Conservation (phyloP, 805 yeast species). For the Spathaspora sp. region DNA sequence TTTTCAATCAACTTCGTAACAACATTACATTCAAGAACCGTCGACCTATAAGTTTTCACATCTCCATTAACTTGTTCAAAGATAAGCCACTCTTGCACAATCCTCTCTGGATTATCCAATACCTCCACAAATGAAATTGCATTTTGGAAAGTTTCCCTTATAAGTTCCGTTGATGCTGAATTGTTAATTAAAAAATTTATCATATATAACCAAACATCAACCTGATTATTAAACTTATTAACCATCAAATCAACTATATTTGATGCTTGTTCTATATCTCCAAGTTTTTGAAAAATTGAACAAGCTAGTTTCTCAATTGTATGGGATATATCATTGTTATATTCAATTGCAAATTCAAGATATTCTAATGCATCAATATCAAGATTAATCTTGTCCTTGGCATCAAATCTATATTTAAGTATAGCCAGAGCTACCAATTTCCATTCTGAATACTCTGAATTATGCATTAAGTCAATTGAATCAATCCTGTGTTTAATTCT, state of each 20-base stretch:
- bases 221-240: slow-evolving; percentile 24
- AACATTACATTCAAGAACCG: slow-evolving; percentile 22
- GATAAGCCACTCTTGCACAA: slow-evolving; percentile 42
- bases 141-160: neutral
- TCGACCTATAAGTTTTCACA: slow-evolving; percentile 13
- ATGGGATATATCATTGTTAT: slow-evolving; percentile 34
- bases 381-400: slow-evolving; percentile 8
- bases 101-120: slow-evolving; percentile 50
- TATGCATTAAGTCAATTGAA: slow-evolving; percentile 12
- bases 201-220: slow-evolving; percentile 47
- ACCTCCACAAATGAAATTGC: neutral
- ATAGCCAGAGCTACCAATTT: slow-evolving; percentile 19
- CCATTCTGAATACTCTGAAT: slow-evolving; percentile 27
- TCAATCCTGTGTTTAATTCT: slow-evolving; percentile 3
- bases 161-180: neutral
- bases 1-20: slow-evolving; percentile 9
- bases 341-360: neutral
- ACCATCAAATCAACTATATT: slow-evolving; percentile 14
- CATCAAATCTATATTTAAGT: slow-evolving; percentile 10
- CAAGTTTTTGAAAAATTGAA: slow-evolving; percentile 26
- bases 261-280: slow-evolving; percentile 23
- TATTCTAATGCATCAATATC: slow-evolving; percentile 16
- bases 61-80: slow-evolving; percentile 35
- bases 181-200: slow-evolving; percentile 2
- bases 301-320: slow-evolving; percentile 42